These are phyloP conservation scores for Lanzia echinophila DNA, from an alignment of 2,329 filamentous ascomycete genomes.

Conservation along the genomic window DNA sequence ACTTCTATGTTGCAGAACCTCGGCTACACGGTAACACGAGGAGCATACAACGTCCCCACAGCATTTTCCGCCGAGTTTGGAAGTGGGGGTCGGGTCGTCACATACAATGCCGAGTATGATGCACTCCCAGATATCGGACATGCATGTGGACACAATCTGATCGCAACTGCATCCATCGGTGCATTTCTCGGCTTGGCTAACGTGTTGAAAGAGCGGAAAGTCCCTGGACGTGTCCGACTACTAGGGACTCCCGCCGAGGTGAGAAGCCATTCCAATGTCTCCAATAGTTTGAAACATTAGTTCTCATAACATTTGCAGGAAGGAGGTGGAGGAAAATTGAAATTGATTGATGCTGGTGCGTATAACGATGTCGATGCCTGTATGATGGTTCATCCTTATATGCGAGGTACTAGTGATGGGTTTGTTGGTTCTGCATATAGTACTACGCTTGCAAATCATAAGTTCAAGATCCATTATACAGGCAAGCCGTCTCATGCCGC, in stretches of 20 bases:
- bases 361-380: conserved; percentile 34
- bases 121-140: conserved; percentile 38
- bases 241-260: conserved; percentile 29
- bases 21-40: conserved; percentile 41
- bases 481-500: conserved; percentile 34
- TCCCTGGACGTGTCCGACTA: conserved; percentile 25
- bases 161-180: conserved; percentile 33
- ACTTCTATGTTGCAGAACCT: conserved; percentile 37
- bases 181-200: conserved; percentile 33
- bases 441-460: conserved; percentile 13
- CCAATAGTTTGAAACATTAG: too few species aligned
- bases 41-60: conserved; percentile 46
- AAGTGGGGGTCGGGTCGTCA: conserved; percentile 37
- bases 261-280: too few species aligned
- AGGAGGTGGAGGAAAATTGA: conserved; percentile 34
- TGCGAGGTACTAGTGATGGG: background rate
- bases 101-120: conserved; percentile 43
- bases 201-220: conserved; percentile 16
- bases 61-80: conserved; percentile 42
- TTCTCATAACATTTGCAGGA: too few species aligned
- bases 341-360: conserved; percentile 37
- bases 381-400: conserved; percentile 35
- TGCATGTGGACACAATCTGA: conserved; percentile 39
- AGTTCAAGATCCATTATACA: conserved; percentile 20
- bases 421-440: conserved; percentile 6